Evolutionary conservation across 176 grass and related monocot species (phyloP), one percentile per base, ranked within the genome.

Genomic region (Aechmea fasciata): DNA sequence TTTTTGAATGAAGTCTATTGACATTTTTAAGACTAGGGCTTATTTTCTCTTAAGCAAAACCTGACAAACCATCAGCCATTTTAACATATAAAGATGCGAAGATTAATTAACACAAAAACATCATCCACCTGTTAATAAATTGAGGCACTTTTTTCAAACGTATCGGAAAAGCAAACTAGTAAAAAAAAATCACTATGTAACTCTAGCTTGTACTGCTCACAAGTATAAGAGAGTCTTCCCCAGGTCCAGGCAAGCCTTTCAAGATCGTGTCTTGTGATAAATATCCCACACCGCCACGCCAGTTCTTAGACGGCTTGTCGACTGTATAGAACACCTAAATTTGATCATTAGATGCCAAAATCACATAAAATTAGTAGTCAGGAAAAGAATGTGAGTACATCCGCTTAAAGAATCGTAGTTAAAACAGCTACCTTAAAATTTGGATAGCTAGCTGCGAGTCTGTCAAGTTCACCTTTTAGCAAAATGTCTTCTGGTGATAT

Each of bases 241-340:
- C 69, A 18, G 89, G 93, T 64, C 70, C 77, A 22, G 93, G 93
- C 81, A 97, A 87, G 57, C 93, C 93, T 83, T 97, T 97, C 71
- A 85, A 77, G 79, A 80, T 71, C 81, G 90, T 92, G 68, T 90
- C 89, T 68, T 85, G 92, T 0, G 93, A 90, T 75, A 97, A 23
- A 74, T 81, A 92, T 66, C 93, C 88, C 81, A 64, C 67, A 62
- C 93, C 93, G 51, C 82, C 89, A 79, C 50, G 84, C 93, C 93
- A 92, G 65, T 85, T 88, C 73, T n/a, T 71, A 68, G 86, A 81
- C 63, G 89, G 84, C 69, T 97, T 92, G 71, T 97, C 89, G 19
- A 92, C 89, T 70, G 93, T 97, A 81, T 97, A 97, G 63, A 92
- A 97, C 20, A 87, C 93, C 93, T 97, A 69, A 15, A 83, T 71